These are phyloP conservation scores for Pseudozyma hubeiensis DNA, from an alignment of 1,284 basidiomycete species.

Conservation along the genomic window DNA sequence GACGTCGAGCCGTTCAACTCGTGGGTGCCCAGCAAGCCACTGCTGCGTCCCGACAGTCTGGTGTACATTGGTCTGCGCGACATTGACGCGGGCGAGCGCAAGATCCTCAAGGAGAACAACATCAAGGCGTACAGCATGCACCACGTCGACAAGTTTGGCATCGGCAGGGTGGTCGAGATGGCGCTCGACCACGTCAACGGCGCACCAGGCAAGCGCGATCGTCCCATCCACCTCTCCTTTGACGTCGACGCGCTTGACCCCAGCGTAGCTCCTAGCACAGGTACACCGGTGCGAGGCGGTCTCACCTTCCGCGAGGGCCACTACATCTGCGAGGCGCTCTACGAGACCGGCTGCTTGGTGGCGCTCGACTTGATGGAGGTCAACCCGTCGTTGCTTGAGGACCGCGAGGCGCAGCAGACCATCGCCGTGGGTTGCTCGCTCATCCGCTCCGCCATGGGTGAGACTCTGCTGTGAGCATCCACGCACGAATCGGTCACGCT, in stretches of 20 bases:
- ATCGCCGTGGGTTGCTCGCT: conserved; percentile 94
- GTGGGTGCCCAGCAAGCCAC: conserved; percentile 62
- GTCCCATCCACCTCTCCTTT: conserved; percentile 94
- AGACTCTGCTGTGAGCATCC: conserved; percentile 42
- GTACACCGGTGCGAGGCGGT: conserved; percentile 92
- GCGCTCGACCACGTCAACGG: conserved; percentile 90
- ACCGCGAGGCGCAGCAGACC: conserved; percentile 81
- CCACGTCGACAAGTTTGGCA: conserved; percentile 95
- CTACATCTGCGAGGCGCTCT: conserved; percentile 93
- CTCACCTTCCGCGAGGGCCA: conserved; percentile 93
- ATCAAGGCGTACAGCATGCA: conserved; percentile 99
- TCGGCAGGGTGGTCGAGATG: conserved; percentile 87
- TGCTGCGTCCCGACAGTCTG: conserved; percentile 77
- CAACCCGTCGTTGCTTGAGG: conserved; percentile 84
- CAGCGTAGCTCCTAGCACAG: conserved; percentile 92
- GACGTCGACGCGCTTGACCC: conserved; percentile 91
- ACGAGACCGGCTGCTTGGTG: conserved; percentile 91
- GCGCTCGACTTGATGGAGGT: conserved; percentile 86
- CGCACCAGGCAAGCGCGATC: conserved; percentile 72
- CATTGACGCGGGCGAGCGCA: conserved; percentile 89
- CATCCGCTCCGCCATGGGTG: conserved; percentile 86
- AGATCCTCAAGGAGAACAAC: conserved; percentile 82
- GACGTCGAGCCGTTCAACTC: conserved; percentile 64
- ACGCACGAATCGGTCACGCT: neutral
- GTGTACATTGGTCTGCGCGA: conserved; percentile 97